Percentiles rank a stretch among this genome's conserved stretches.
Conservation (phyloP, 1,284 basidiomycete species). For the Trichosporon sp. region DNA sequence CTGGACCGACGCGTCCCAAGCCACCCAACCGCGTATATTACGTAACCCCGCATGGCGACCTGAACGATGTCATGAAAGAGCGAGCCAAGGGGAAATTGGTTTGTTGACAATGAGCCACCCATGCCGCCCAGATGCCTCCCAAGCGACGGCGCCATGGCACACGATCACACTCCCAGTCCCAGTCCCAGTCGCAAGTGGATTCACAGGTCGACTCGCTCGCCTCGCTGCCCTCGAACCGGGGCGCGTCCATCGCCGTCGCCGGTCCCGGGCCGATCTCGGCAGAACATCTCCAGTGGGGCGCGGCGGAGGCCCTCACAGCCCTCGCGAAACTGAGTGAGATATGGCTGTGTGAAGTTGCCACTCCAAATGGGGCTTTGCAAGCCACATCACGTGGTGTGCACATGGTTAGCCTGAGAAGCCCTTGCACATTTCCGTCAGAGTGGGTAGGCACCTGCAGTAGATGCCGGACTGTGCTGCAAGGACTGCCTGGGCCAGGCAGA, state of each 20-base stretch:
- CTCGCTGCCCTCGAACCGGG: conserved; percentile 32
- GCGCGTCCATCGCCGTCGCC: conserved; percentile 31
- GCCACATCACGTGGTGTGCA: no score
- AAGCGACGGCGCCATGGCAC: conserved; percentile 20
- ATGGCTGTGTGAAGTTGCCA: no score
- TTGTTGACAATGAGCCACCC: conserved; percentile 13
- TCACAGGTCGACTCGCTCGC: conserved; percentile 24
- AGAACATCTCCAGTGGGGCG: neutral
- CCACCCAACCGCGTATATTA: conserved; percentile 13
- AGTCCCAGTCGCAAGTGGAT: conserved; percentile 16
- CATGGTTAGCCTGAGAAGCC: no score
- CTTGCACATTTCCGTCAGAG: no score
- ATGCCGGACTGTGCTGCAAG: no score
- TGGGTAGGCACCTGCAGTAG: no score
- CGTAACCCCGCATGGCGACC: conserved; percentile 14
- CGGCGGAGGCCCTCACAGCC: conserved; percentile 36
- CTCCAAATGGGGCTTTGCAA: no score
- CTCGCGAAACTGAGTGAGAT: no score
- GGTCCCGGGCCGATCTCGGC: conserved; percentile 25
- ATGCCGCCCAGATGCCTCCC: conserved; percentile 19
- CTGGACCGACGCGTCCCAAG: neutral
- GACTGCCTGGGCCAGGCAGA: no score
- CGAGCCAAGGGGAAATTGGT: neutral
- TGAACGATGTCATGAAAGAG: neutral
- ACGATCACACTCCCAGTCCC: conserved; percentile 15